Evolutionary conservation across 2,329 filamentous ascomycete genomes (phyloP), one percentile per base, ranked within the genome.

Genomic region (Alternaria sp.): DNA sequence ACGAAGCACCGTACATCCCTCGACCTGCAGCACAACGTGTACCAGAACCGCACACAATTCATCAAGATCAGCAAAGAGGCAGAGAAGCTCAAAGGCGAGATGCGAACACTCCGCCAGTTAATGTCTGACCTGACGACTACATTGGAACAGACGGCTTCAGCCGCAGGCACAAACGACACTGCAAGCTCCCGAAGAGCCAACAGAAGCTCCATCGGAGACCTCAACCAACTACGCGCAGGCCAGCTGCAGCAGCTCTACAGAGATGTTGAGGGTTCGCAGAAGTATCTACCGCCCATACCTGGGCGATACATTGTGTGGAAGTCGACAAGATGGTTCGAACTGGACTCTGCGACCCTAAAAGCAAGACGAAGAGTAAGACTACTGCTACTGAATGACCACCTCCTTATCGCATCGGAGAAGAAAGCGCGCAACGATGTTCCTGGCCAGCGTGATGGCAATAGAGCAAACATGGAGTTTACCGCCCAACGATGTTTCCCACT

Each of bases 11-110:
- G 91, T 55, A 93, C 92, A 8, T 89, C 90, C 5, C 85, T 88
- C 48, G 93, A 98, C 69, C 83, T 99, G 23, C 94, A 98, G 78
- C 92, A 96, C 73, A 98, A 93, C 78, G 90, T 99, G 50, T 94
- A 96, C 79, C 93, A 97, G 77, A 99, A 99, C 78, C 88, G 95
- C 48, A 96, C 92, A 0, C 95, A 98, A 72, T 99, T 99, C 74
- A 98, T 99, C 83, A 96, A 96, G 79, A 98, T 99, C 78, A 97
- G 93, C 76, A 97, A 98, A 79, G 95, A 99, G 80, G 95, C 96
- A 2, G 95, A 99, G 79, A 97, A 97, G 80, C 86, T 99, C 57
- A 98, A 98, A 80, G 87, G 88, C 54, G 95, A 99, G 77, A 98
- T 99, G 95, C 87, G 92, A 51, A 91, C 91, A 6, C 85, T 99